Base-by-base conservation (phyloP, 805 yeast genomes). In the Saccharomycopsis sp. region DNA sequence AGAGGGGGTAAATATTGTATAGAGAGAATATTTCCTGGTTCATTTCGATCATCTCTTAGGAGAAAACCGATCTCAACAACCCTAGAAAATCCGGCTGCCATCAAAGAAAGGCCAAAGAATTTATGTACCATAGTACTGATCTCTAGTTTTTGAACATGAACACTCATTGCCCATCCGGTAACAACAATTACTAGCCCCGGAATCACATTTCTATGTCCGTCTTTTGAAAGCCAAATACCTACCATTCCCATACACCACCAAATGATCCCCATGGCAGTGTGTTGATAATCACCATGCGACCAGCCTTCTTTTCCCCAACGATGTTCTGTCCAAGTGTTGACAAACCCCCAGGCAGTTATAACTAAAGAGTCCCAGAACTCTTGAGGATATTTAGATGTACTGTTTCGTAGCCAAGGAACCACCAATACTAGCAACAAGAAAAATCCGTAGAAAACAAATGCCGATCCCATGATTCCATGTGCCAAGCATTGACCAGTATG, bases 401-500 rank as follows among this genome's bases (percentile, higher is more conserved):
- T 71, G 65, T 81, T 72, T 66, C 89, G 73, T 65, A 91, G 69
- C 92, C 94, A 84, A 2, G 94, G 93, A 2, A 89, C 72, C 7
- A 84, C 79, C 56, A 93, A 75, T 66, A 89, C 85, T 66, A 84
- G 70, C 2, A 82, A 69, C 64, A 89, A 77, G 9, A 90, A 72
- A 61, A 86, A 83, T 2, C 97, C 96, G 69, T 93, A 93, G 2
- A 78, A 72, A 9, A 93, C 79, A 65, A 93, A 93, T 0, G 96
- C 86, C 23, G 89, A 80, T 0, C 98, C 98, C 98, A 93, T 93
- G 61, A 93, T 89, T 2, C 97, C 97, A 70, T 93, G 98, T 0
- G 98, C 98, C 47, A 91, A 81, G 70, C 98, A 93, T 72, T 93
- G 98, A 23, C 98, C 98, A 0, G 96, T 84, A 66, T 89, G 94